Base-by-base conservation (phyloP, 225 moss, liverwort and hornwort genomes). In the Anthoceros angustus region DNA sequence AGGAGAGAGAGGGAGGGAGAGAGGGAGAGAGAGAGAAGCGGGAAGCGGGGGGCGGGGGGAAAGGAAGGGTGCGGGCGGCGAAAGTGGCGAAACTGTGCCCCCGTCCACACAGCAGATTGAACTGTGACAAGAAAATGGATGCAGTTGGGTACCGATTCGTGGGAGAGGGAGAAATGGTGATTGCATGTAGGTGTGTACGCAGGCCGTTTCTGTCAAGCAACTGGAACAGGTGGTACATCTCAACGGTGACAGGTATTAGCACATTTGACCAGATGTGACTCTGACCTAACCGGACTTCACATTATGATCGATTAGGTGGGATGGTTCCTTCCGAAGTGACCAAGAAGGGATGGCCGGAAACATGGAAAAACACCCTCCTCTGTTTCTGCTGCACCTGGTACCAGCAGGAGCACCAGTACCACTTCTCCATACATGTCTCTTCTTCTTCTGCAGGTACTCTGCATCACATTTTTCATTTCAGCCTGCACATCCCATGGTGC, bases 201-300 rank as follows among this genome's bases (percentile, higher is more conserved):
- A 48, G 18, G 5, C 14, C 46, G 46, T 48, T 12, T 48, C 18
- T 18, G 46, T 48, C 46, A 48, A 48, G 46, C 46, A 48, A 48
- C 46, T 48, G 46, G 18, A 12, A 48, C 14, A 18, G 46, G 46
- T 48, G 46, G 46, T 48, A 48, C 46, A 48, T 12, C 18, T 48
- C 18, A 48, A 48, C 46, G 46, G 46, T 48, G 46, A 48, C 46
- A 48, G 46, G 46, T 48, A 48, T 48, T 48, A 48, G 18, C 46
- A 18, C 12, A 48, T 48, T 48, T 48, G 46, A 48, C 46, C 46
- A 48, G 46, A 48, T 48, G 46, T 48, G 46, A 48, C 46, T 48
- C 46, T 48, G 46, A 18, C 46, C 46, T 48, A 48, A 48, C 46
- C 46, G 18, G 46, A 48, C 14, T 48, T 48, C 46, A 48, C 14